Evolutionary conservation across 208 protist genomes (phyloP).

Genomic region (Trypanosoma grayi): DNA sequence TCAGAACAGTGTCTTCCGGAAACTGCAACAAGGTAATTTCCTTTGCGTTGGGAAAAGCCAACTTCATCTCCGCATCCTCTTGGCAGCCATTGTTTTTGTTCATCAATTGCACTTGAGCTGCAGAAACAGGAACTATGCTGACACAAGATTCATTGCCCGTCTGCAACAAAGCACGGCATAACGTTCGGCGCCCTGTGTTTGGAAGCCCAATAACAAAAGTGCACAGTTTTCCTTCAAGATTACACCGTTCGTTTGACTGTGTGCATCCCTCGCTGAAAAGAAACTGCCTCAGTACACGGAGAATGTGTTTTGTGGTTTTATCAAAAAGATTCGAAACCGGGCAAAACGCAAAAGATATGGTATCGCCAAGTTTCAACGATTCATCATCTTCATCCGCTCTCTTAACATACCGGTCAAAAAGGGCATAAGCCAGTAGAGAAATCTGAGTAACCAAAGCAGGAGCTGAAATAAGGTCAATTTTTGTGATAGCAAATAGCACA

Average conservation of each 20-base stretch:
- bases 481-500: slow-evolving; percentile 79
- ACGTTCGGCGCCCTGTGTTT: slow-evolving; percentile 67
- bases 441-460: slow-evolving; percentile 75
- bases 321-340: slow-evolving; percentile 69
- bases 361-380: slow-evolving; percentile 16
- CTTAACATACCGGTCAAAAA: slow-evolving; percentile 48
- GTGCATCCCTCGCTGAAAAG: slow-evolving; percentile 47
- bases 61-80: slow-evolving; percentile 47
- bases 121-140: slow-evolving; percentile 67
- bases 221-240: slow-evolving; percentile 75
- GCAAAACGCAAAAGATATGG: slow-evolving; percentile 38
- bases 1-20: slow-evolving; percentile 57
- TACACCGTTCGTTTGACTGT: slow-evolving; percentile 46
- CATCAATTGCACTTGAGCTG: slow-evolving; percentile 76
- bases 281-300: slow-evolving; percentile 71
- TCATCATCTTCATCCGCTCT: slow-evolving; percentile 13
- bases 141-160: slow-evolving; percentile 48
- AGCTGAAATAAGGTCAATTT: slow-evolving; percentile 73
- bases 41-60: slow-evolving; percentile 81
- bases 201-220: slow-evolving; percentile 80
- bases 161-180: slow-evolving; percentile 55
- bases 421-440: slow-evolving; percentile 56
- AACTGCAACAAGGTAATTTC: slow-evolving; percentile 74
- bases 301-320: slow-evolving; percentile 48
- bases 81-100: slow-evolving; percentile 28